These are phyloP conservation scores for Aspergillus sp. DNA, from an alignment of 2,329 filamentous ascomycete species.

Conservation along the genomic window DNA sequence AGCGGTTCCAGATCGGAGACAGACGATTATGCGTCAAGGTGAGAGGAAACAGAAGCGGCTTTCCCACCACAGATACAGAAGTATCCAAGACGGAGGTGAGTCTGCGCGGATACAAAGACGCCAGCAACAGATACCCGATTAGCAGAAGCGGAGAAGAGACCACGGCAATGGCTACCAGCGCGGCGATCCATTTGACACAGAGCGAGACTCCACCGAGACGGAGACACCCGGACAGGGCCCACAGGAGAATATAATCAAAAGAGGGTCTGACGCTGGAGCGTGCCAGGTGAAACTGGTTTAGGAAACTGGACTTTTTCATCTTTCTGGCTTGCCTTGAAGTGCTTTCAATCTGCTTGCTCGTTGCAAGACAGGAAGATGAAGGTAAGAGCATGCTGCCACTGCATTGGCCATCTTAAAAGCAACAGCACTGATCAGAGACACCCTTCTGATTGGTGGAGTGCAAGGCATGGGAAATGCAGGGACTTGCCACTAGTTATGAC, in stretches of 20 bases:
- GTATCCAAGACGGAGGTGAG: background rate
- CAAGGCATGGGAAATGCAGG: no score
- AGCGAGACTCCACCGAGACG: background rate
- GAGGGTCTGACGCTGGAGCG: background rate
- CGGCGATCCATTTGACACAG: background rate
- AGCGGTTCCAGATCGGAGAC: slow-evolving; percentile 6
- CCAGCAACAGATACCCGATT: background rate
- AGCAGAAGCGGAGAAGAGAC: background rate
- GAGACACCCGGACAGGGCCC: background rate
- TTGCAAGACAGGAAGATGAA: no score
- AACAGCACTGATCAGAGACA: no score
- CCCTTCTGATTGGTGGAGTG: no score
- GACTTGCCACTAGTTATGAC: no score
- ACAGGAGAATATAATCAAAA: background rate
- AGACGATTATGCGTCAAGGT: slow-evolving; percentile 9
- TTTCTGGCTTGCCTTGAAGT: no score
- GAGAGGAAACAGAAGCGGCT: slow-evolving; percentile 4
- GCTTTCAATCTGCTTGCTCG: no score
- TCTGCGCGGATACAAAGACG: background rate
- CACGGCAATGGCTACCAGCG: background rate
- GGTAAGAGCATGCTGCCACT: no score
- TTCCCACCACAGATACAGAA: background rate
- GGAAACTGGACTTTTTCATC: no score
- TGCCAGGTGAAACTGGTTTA: background rate
- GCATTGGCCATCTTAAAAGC: no score